Evolutionary conservation across 2,329 filamentous ascomycete species (phyloP), one percentile per base, ranked within the genome.

Genomic region (Colletotrichum scovillei): DNA sequence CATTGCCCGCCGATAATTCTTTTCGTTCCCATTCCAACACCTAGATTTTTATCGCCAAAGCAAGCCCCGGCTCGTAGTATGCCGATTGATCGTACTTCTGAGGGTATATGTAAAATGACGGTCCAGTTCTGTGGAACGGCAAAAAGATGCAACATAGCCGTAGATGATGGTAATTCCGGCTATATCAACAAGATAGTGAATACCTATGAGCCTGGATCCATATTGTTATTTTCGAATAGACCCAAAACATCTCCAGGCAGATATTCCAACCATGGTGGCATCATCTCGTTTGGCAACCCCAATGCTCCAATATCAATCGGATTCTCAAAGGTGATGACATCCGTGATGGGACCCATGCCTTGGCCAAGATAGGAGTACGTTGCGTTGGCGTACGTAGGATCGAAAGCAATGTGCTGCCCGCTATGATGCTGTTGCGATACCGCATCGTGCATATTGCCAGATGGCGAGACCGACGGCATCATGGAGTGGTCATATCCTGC

Each of bases 301-400:
- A 95, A 82, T 5, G 89, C 84, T 28, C 89, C 90, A 86, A 95
- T 92, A 75, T 95, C 93, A 42, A 96, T 90, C 75, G 94, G 93
- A 73, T 90, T 92, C 79, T 94, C 91, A 76, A 95, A 94, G 74
- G 93, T 91, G 82, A 95, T 92, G 75, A 84, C 83, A 59, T 88
- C 84, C 74, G 85, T 82, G 67, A 79, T 28, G 71, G 77, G 24
- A 63, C 79, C 72, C 49, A 78, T 76, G 16, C 75, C 76, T 56
- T 75, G 68, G 5, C 77, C 78, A 1, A 81, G 76, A 6, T 78
- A 77, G 8, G 72, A 74, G 42, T 72, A 76, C 16, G 66, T 72
- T 1, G 46, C 72, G 16, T 70, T 59, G 49, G 69, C 57, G 5
- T 56, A 72, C 1, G 62, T 60, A 2, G 67, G 63, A 7, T 74